Evolutionary conservation across 2,329 filamentous ascomycete species (phyloP).

Genomic region (Colletotrichum lupini): DNA sequence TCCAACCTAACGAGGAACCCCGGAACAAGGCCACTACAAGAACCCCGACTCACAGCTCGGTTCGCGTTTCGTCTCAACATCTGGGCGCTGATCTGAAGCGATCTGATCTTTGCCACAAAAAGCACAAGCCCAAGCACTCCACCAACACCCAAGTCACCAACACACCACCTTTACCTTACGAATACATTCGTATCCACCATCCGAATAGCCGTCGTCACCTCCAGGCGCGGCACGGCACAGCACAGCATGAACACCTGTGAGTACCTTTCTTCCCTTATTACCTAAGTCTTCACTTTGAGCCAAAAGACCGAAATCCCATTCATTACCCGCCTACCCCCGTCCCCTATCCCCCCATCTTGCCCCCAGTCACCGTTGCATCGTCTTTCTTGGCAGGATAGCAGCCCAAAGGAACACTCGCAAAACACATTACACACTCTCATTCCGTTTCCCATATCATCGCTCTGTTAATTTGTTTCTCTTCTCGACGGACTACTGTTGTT

Average conservation of each 20-base stretch:
- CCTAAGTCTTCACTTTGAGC: background rate
- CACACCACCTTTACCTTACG: too few species aligned
- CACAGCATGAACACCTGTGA: slow-evolving; percentile 32
- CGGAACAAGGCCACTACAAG: background rate
- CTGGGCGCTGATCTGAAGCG: slow-evolving; percentile 29
- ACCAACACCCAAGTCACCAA: background rate
- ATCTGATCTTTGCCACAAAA: slow-evolving; percentile 27
- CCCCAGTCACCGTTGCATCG: slow-evolving; percentile 11
- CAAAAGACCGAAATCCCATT: background rate
- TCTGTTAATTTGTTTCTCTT: background rate
- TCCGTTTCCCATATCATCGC: background rate
- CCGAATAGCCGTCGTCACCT: slow-evolving; percentile 1
- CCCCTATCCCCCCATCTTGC: background rate
- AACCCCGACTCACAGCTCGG: slow-evolving; percentile 27
- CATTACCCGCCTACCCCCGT: slow-evolving; percentile 12
- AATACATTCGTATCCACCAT: background rate
- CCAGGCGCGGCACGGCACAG: background rate
- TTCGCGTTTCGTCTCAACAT: slow-evolving; percentile 35
- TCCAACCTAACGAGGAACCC: background rate
- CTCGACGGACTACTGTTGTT: background rate
- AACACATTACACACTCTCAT: background rate
- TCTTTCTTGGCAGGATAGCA: background rate
- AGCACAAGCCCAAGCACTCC: slow-evolving; percentile 20
- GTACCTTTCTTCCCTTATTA: slow-evolving; percentile 1
- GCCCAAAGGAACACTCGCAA: background rate